Conservation (phyloP, 2,329 filamentous ascomycete genomes). For the Penicillium brasilianum region DNA sequence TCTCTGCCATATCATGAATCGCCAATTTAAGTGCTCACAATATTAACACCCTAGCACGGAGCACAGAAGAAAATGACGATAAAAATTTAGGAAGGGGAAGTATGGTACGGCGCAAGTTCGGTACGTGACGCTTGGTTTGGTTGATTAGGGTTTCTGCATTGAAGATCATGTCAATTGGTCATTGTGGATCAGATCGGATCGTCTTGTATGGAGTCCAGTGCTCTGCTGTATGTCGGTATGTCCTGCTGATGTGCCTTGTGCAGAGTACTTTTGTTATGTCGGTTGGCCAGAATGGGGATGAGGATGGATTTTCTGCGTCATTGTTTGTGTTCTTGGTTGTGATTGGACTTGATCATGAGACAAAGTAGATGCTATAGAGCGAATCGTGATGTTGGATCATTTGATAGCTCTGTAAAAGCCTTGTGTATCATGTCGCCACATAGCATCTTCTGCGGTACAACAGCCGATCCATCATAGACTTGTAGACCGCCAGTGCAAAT, state of each 20-base stretch:
- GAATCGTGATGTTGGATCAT: not conserved
- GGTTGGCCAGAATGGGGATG: not conserved
- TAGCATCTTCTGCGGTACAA: not conserved
- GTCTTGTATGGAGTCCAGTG: not conserved
- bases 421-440: not conserved
- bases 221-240: not conserved
- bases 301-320: not conserved
- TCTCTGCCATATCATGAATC: not conserved
- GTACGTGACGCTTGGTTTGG: not conserved
- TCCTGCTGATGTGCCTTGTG: not conserved
- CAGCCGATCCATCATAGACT: not conserved
- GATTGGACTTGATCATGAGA: not conserved
- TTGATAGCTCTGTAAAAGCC: not conserved
- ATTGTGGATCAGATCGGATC: not conserved
- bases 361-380: not conserved
- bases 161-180: not conserved
- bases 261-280: conserved; percentile 5
- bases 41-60: no score
- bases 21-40: not conserved
- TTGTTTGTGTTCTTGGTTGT: not conserved
- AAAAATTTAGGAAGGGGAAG: no score
- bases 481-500: not conserved
- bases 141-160: conserved; percentile 7
- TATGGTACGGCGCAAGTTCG: not conserved
- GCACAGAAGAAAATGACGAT: no score